phyloP scores from a whole-genome alignment of 768 basidiomycete genomes.

The Naganishia vishniacii region DNA sequence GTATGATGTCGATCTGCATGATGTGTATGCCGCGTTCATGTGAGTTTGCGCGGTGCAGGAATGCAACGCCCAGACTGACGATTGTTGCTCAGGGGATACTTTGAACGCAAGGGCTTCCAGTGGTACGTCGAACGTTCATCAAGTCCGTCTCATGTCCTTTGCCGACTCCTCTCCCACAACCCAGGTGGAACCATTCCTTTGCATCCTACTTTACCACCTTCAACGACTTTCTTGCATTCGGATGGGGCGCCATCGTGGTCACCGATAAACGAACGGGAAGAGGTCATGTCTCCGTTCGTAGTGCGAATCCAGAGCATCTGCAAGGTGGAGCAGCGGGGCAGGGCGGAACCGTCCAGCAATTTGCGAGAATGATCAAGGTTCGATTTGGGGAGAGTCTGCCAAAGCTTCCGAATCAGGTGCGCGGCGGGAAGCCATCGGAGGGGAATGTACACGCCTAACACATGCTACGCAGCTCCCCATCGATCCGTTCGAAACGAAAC shows the following conservation, averaged over 20 bases:
- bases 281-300: slow-evolving; percentile 25
- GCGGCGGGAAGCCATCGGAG: slow-evolving; percentile 29
- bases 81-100: slow-evolving; percentile 20
- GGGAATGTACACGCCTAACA: slow-evolving; percentile 8
- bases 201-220: slow-evolving; percentile 44
- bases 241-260: slow-evolving; percentile 44
- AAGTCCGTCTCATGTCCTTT: background rate
- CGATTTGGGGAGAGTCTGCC: slow-evolving; percentile 30
- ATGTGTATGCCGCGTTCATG: slow-evolving; percentile 47
- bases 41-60: slow-evolving; percentile 4
- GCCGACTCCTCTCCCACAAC: background rate
- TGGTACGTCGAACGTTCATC: slow-evolving; percentile 27
- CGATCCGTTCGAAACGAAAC: slow-evolving; percentile 25
- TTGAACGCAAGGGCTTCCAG: slow-evolving; percentile 28
- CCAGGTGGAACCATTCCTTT: slow-evolving; percentile 47
- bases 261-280: slow-evolving; percentile 25
- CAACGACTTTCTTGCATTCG: slow-evolving; percentile 45
- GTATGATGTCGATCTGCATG: slow-evolving; percentile 45
- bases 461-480: slow-evolving; percentile 35
- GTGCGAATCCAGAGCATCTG: background rate
- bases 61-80: background rate
- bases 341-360: slow-evolving; percentile 42
- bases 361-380: slow-evolving; percentile 46
- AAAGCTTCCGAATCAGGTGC: slow-evolving; percentile 29
- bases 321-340: slow-evolving; percentile 21